Evolutionary conservation across 1,284 basidiomycete species (phyloP).

Genomic region (Vanrija pseudolonga): DNA sequence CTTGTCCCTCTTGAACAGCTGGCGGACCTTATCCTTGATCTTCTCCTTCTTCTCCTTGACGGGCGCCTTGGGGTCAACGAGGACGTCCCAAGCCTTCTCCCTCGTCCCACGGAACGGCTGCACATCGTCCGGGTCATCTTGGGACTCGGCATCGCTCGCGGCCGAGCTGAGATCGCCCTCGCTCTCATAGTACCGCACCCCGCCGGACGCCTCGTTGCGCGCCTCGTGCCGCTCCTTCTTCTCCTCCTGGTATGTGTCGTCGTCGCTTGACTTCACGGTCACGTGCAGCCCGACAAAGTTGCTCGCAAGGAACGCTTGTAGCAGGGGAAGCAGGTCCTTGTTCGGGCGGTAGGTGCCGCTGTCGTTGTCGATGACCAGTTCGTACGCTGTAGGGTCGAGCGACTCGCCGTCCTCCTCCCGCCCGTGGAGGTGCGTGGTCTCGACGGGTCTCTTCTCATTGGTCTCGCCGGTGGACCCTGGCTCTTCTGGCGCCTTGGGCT

Average conservation of each 20-base stretch:
- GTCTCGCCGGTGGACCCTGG: neutral
- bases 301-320: slow-evolving; percentile 53
- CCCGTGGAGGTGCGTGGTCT: neutral
- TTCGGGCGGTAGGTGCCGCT: slow-evolving; percentile 56
- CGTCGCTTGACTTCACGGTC: slow-evolving; percentile 57
- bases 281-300: slow-evolving; percentile 67
- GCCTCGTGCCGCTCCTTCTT: slow-evolving; percentile 31
- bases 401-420: slow-evolving; percentile 15
- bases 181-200: neutral
- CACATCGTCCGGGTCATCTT: neutral
- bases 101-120: neutral
- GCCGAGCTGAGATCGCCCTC: neutral
- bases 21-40: neutral
- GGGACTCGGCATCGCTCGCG: neutral
- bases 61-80: neutral
- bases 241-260: slow-evolving; percentile 52
- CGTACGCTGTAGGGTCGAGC: slow-evolving; percentile 46
- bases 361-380: slow-evolving; percentile 57
- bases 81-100: neutral
- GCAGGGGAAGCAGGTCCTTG: slow-evolving; percentile 48
- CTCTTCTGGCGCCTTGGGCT: neutral
- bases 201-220: neutral
- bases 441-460: slow-evolving; percentile 9
- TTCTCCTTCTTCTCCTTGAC: neutral
- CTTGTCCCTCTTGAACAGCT: neutral